Conservation (phyloP, 495 filamentous ascomycete species). For the Haplographium delicatum region DNA sequence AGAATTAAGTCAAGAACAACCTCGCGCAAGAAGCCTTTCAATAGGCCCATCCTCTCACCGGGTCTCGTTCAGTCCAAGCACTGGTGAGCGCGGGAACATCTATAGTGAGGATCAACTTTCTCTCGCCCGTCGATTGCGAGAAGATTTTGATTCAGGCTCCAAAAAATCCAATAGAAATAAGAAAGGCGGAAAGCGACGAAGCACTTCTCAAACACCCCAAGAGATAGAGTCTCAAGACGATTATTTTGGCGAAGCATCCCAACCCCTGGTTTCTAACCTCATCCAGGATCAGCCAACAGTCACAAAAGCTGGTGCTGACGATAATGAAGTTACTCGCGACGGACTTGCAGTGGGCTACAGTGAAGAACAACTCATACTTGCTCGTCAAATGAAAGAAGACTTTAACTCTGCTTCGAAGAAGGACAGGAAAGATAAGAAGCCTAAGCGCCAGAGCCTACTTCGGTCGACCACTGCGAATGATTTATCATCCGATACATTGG, state of each 20-base stretch:
- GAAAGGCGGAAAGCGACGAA: slow-evolving; percentile 27
- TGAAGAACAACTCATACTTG: slow-evolving; percentile 24
- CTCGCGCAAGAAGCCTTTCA: slow-evolving; percentile 22
- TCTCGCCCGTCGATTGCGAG: slow-evolving; percentile 36
- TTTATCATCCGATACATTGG: slow-evolving; percentile 6
- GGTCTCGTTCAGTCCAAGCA: neutral
- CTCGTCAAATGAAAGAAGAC: slow-evolving; percentile 28
- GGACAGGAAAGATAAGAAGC: slow-evolving; percentile 42
- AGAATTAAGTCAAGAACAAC: slow-evolving; percentile 12
- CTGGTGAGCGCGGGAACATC: slow-evolving; percentile 8
- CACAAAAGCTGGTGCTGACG: neutral
- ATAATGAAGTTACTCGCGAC: slow-evolving; percentile 8
- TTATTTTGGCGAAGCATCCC: slow-evolving; percentile 13
- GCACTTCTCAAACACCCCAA: slow-evolving; percentile 13
- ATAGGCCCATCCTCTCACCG: slow-evolving; percentile 13
- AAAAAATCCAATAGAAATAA: slow-evolving; percentile 40
- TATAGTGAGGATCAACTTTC: slow-evolving; percentile 25
- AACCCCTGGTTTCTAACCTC: neutral
- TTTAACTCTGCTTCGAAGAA: slow-evolving; percentile 28
- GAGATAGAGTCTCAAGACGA: slow-evolving; percentile 4
- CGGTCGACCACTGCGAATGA: slow-evolving; percentile 18
- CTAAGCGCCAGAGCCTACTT: slow-evolving; percentile 14
- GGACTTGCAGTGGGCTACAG: slow-evolving; percentile 21
- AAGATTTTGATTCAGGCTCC: slow-evolving; percentile 25
- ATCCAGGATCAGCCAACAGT: neutral